Base-by-base conservation (phyloP, 352 stramenopile species). In the Globisporangium perplexum region DNA sequence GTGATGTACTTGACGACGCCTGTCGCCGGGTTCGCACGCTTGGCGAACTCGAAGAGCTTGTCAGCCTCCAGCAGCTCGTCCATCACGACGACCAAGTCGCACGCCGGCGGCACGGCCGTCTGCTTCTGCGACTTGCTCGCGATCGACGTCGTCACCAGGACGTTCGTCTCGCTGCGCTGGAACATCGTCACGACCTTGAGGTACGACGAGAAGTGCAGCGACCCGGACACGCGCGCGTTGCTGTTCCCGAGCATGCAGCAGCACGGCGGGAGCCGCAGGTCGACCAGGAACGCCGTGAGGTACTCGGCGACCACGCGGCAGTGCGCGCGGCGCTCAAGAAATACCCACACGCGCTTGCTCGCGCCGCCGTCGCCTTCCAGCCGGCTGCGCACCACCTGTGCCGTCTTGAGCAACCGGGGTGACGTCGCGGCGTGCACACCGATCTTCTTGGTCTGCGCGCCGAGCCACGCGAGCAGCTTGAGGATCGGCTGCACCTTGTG, bases 91-190 rank as follows among this genome's bases (percentile, higher is more conserved):
- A 95, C 71, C 8, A 93, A 65, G 35, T 88, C 80, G 47, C 80
- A 91, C 6, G 48, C 49, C 14, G 77, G 74, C 4, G 77, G 69
- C 22, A 73, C 54, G 12, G 72, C 57, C 3, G 62, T 59, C 33
- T 75, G 54, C 44, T 76, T 74, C 46, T 80, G 69, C 4, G 78
- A 85, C 8, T 46, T 72, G 4, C 70, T 73, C 4, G 71, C 65
- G n/a, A 95, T 74, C 5, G 81, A 89, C 3, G 84, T 95, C 4
- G 84, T 88, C 33, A 95, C 84, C 51, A 95, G 62, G 11, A 95
- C 66, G 17, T 77, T 85, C 7, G 66, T 85, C n/a, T 69, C 50
- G 5, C 64, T 63, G 8, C 59, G 67, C 7, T 59, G 63, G 26
- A 95, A 89, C 68, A 82, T 77, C 22, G 65, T 66, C 52, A 88